phyloP scores from a whole-genome alignment of 2,329 filamentous ascomycete species.

The Calonectria naviculata region DNA sequence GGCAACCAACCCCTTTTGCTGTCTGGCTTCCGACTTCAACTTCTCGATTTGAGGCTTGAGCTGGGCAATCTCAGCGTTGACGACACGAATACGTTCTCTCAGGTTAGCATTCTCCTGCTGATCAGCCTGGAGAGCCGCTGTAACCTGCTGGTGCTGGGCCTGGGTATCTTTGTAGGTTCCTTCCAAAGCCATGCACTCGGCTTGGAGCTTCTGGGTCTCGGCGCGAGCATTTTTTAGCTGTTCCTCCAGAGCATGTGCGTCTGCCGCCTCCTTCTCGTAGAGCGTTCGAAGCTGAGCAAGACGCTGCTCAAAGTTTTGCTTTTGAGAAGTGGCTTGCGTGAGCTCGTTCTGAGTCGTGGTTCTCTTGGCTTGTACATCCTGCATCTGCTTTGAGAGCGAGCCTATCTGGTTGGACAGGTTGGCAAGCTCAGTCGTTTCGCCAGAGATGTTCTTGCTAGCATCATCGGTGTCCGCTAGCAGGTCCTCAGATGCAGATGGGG shows the following conservation, averaged over 20 bases:
- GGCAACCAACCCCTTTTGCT: slow-evolving; percentile 95
- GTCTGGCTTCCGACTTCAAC: slow-evolving; percentile 88
- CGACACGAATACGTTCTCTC: slow-evolving; percentile 86
- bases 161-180: slow-evolving; percentile 84
- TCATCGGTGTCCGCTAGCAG: slow-evolving; percentile 93
- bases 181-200: slow-evolving; percentile 86
- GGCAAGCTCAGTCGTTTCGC: slow-evolving; percentile 90
- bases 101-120: slow-evolving; percentile 88
- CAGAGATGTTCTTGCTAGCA: slow-evolving; percentile 86
- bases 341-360: slow-evolving; percentile 83
- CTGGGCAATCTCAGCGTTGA: slow-evolving; percentile 85
- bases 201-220: slow-evolving; percentile 86
- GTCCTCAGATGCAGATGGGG: slow-evolving; percentile 75
- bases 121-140: slow-evolving; percentile 81
- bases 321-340: slow-evolving; percentile 84
- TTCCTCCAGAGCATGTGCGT: slow-evolving; percentile 86
- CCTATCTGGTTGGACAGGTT: slow-evolving; percentile 97
- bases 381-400: slow-evolving; percentile 91
- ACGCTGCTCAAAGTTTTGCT: slow-evolving; percentile 91
- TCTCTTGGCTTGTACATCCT: slow-evolving; percentile 88
- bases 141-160: slow-evolving; percentile 82
- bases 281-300: slow-evolving; percentile 86
- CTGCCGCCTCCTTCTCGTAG: slow-evolving; percentile 93
- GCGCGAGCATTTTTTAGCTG: slow-evolving; percentile 80
- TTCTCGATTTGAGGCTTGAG: slow-evolving; percentile 94